phyloP scores from a whole-genome alignment of 1,284 basidiomycete species.

The Pseudozyma pruni region DNA sequence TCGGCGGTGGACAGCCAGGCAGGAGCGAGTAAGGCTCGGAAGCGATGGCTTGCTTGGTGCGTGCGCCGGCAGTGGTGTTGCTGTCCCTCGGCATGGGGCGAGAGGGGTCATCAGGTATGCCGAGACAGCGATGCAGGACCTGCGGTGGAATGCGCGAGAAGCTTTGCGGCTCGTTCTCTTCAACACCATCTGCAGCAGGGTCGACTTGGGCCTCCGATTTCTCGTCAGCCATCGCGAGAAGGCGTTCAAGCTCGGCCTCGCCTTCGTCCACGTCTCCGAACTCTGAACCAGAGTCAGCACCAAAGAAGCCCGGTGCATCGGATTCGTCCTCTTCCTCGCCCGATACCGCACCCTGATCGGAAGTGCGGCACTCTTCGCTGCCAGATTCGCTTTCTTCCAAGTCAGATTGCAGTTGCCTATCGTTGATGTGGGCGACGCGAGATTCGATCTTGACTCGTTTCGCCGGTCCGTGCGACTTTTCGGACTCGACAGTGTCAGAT shows the following conservation, averaged over 20 bases:
- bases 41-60: slow-evolving; percentile 10
- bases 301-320: slow-evolving; percentile 18
- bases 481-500: slow-evolving; percentile 19
- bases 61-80: slow-evolving; percentile 1
- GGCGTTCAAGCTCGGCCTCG: slow-evolving; percentile 46
- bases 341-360: slow-evolving; percentile 1
- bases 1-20: slow-evolving; percentile 56
- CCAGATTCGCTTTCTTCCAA: slow-evolving; percentile 3
- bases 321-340: slow-evolving; percentile 16
- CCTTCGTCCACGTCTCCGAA: slow-evolving; percentile 52
- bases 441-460: slow-evolving; percentile 36
- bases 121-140: slow-evolving; percentile 54
- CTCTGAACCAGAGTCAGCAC: slow-evolving; percentile 41
- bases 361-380: not conserved
- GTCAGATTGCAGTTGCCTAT: not conserved
- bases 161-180: slow-evolving; percentile 59
- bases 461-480: slow-evolving; percentile 2
- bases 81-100: slow-evolving; percentile 1
- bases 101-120: slow-evolving; percentile 37
- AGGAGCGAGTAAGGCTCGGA: slow-evolving; percentile 15
- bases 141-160: slow-evolving; percentile 59
- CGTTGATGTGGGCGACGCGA: slow-evolving; percentile 5
- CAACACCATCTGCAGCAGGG: slow-evolving; percentile 6
- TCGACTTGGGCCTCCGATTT: slow-evolving; percentile 7
- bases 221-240: slow-evolving; percentile 20